Evolutionary conservation across 495 filamentous ascomycete species (phyloP).

Genomic region (Penicillium ucsense): DNA sequence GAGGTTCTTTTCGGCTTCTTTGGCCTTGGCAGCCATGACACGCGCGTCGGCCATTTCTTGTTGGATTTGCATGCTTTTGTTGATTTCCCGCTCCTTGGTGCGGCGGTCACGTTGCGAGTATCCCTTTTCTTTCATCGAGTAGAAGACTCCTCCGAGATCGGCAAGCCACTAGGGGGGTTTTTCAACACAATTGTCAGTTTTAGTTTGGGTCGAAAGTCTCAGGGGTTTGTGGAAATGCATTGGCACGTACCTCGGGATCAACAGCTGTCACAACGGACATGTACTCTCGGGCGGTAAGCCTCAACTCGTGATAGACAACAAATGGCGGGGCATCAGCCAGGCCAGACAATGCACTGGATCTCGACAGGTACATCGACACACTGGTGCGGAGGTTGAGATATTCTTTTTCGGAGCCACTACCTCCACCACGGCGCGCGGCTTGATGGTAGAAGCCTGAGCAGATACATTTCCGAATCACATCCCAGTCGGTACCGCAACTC

Average conservation of each 20-base stretch:
- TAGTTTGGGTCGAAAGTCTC: too few species aligned
- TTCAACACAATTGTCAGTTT: too few species aligned
- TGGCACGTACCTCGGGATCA: constrained; percentile 63
- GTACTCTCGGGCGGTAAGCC: constrained; percentile 94
- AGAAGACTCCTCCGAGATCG: constrained; percentile 97
- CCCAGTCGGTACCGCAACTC: constrained; percentile 95
- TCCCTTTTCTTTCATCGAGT: constrained; percentile 95
- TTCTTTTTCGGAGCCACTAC: constrained; percentile 80
- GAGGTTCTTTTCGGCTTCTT: constrained; percentile 27
- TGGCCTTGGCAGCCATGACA: constrained; percentile 46
- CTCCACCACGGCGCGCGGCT: constrained; percentile 77
- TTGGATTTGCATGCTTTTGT: constrained; percentile 80
- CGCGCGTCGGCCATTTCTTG: constrained; percentile 75
- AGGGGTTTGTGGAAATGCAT: too few species aligned
- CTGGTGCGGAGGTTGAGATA: constrained; percentile 94
- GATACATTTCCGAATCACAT: constrained; percentile 89
- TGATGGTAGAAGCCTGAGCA: constrained; percentile 98
- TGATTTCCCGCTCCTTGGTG: constrained; percentile 90
- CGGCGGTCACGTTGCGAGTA: constrained; percentile 84
- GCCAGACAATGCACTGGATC: constrained; percentile 86
- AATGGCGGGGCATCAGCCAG: constrained; percentile 92
- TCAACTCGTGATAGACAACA: constrained; percentile 97
- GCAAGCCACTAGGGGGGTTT: constrained; percentile 63
- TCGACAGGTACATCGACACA: constrained; percentile 88
- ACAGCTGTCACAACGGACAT: constrained; percentile 97